Conservation (phyloP, 495 filamentous ascomycete species). For the Annulohypoxylon bovei region DNA sequence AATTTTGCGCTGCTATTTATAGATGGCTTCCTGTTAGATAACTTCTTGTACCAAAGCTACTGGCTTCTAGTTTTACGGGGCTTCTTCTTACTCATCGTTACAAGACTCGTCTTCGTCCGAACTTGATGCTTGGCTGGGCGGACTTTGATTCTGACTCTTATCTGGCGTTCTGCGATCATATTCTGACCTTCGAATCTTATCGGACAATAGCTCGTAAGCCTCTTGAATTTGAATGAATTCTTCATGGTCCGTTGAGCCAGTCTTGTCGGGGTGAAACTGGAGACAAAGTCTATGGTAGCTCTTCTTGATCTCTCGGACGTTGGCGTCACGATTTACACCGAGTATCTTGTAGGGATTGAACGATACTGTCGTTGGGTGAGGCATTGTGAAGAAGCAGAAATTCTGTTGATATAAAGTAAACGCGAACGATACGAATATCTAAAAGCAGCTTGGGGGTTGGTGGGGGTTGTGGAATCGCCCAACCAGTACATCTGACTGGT, state of each 20-base stretch:
- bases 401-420: too few relatives aligned
- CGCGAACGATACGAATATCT: too few relatives aligned
- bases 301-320: not conserved
- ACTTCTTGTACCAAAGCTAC: not conserved
- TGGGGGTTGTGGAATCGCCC: too few relatives aligned
- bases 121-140: not conserved
- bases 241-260: slow-evolving; percentile 3
- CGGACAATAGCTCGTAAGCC: slow-evolving; percentile 8
- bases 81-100: not conserved
- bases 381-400: not conserved
- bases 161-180: too few relatives aligned
- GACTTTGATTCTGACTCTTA: not conserved
- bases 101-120: not conserved
- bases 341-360: slow-evolving; percentile 4
- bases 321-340: not conserved
- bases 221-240: slow-evolving; percentile 17
- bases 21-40: not conserved
- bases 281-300: slow-evolving; percentile 1
- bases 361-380: not conserved
- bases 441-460: too few relatives aligned
- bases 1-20: not conserved
- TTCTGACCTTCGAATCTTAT: too few relatives aligned
- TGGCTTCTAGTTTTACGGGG: not conserved
- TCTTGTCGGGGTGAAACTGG: slow-evolving; percentile 8
- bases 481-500: too few relatives aligned